Evolutionary conservation across 139 green algal genomes (phyloP).

Genomic region (Desmodesmus armatus): DNA sequence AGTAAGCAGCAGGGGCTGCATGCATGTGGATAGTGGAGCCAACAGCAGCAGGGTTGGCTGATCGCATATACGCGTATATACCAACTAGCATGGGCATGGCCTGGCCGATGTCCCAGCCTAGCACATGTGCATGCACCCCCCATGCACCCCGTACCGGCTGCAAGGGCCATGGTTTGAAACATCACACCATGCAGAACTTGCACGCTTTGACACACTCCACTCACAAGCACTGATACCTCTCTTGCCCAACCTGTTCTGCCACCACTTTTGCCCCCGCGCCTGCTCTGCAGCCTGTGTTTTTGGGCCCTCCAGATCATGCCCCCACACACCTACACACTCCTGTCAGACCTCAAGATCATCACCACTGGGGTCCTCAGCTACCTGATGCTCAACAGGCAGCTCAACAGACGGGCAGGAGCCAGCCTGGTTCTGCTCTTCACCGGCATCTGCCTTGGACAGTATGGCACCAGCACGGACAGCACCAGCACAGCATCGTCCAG

Average conservation of each 20-base stretch:
- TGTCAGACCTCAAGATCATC: not conserved
- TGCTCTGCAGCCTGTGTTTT: not conserved
- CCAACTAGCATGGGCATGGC: no score
- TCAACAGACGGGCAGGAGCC: not conserved
- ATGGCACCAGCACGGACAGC: not conserved
- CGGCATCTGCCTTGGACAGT: not conserved
- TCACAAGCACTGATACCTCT: not conserved
- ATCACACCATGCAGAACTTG: no score
- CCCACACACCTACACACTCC: not conserved
- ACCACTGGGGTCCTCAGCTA: not conserved
- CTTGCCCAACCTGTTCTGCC: not conserved
- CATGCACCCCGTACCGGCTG: no score
- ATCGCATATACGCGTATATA: no score
- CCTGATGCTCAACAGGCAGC: not conserved
- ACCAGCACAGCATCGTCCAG: not conserved
- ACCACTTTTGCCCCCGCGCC: not conserved
- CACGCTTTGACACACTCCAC: not conserved
- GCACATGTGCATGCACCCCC: no score
- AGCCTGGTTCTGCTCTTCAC: not conserved
- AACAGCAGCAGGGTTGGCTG: no score
- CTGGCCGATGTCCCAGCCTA: no score
- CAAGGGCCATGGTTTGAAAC: no score
- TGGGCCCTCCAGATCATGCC: not conserved
- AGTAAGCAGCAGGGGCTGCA: no score
- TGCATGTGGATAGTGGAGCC: no score